Base-by-base conservation (phyloP, 768 basidiomycete genomes). In the Galerina marginata region DNA sequence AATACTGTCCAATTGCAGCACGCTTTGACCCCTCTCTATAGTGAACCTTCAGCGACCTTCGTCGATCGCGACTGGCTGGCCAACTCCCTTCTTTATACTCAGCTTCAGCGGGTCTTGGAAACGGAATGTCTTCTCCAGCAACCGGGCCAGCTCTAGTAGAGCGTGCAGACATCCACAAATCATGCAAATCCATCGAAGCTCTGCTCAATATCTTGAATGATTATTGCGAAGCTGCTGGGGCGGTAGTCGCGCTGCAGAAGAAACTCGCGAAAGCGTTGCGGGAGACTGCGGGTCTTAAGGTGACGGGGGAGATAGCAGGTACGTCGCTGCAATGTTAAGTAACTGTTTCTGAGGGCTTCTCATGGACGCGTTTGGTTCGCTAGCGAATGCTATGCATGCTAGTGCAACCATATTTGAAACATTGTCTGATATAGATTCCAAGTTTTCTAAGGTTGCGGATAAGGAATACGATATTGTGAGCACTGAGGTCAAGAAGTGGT, bases 401-500 rank as follows among this genome's bases (percentile, higher is more conserved):
- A 86, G 82, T 67, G 87, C 89, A 11, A 77, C 61, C 56, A 81
- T 94, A 44, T 89, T 92, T 69, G 91, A 94, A 52, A 77, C 82
- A 14, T 74, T 91, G 47, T 82, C 84, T 2, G 91, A 93, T 29
- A 81, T 92, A 53, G 88, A 92, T 67, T 59, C 76, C 64, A 93
- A 90, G 76, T 92, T 91, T 72, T 83, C 85, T 43, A 93, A 89
- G 75, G 69, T 89, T 61, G 83, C 83, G 11, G 89, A 91, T 65
- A 92, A 86, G 74, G 91, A 93, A 63, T 91, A 86, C 60, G 86
- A 87, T 61, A 67, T 58, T 20, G 76, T 92, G 51, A 86, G 84
- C 63, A 72, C 77, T 33, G 91, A 92, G 63, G 86, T 92, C 43
- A 89, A 87, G 79, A 93, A 90, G 67, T 93, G 91, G 91, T 88